Base-by-base conservation (phyloP, 768 basidiomycete species). In the Solioccasus polychromus region DNA sequence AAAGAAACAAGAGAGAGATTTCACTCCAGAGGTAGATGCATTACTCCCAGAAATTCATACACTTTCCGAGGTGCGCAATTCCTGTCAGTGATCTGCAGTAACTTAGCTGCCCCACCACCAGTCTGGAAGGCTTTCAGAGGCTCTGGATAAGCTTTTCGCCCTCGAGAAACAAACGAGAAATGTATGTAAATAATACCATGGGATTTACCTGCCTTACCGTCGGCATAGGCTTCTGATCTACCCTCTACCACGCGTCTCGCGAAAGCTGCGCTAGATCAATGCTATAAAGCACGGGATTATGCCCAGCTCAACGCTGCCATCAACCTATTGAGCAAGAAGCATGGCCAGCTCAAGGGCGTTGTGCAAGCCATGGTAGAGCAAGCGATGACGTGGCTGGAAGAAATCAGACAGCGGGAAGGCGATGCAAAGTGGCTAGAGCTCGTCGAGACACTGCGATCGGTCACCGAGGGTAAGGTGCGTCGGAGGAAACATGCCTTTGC, bases 151-250 rank as follows among this genome's bases (percentile, higher is more conserved):
- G 71, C 80, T 98, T 45, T 76, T 93, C 45, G 69, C 71, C 2
- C 75, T 98, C 5, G 96, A 99, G 71, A 98, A 98, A 70, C 94
- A 96, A 66, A 88, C 95, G 3, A 78, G 96, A 74, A 98, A 97
- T 71, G 96, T 91, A 46, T 35, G 80, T 69, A 4, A 22, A 28
- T n/a, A 38, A 30, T 19, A 2, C 3, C 35, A 42, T 39, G 12
- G 3, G 2, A 15, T 41, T 18, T 18, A 3, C 15, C 36, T 19
- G 24, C 35, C 39, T 43, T 10, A 53, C 35, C 19, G 48, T 26
- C 28, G n/a, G 17, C 28, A 12, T 59, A 95, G 95, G 92, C 94
- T 14, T 85, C 94, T 45, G 96, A 99, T 76, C 76, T 92, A 26
- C 64, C 78, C 29, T 97, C 95, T n/a, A 99, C 96, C 3, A 85